Conservation (phyloP, 352 stramenopile species). For the Phytophthora quininea region DNA sequence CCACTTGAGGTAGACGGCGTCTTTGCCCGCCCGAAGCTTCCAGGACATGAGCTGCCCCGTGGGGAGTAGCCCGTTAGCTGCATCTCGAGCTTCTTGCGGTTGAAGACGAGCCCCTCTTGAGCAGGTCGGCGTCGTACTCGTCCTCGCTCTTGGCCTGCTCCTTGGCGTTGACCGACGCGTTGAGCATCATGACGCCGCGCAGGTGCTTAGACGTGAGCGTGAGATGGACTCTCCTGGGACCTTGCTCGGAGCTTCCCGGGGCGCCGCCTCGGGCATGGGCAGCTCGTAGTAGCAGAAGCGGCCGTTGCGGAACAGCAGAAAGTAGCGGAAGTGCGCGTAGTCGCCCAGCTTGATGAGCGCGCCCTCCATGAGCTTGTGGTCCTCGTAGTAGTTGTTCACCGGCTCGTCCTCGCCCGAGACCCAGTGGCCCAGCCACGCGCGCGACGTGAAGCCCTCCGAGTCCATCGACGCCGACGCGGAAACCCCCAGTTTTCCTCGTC, state of each 20-base stretch:
- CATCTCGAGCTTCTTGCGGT: conserved; percentile 84
- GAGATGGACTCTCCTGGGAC: conserved; percentile 56
- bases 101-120: conserved; percentile 79
- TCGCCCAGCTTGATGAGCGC: conserved; percentile 87
- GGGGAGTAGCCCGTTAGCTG: conserved; percentile 82
- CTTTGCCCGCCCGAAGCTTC: conserved; percentile 76
- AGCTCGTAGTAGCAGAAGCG: conserved; percentile 90
- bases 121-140: conserved; percentile 68
- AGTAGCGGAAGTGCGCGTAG: conserved; percentile 89
- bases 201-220: conserved; percentile 81
- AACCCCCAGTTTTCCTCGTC: not conserved
- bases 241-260: conserved; percentile 17
- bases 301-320: conserved; percentile 81
- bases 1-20: conserved; percentile 81
- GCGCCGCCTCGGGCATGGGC: conserved; percentile 55
- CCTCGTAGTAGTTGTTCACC: conserved; percentile 82
- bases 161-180: conserved; percentile 73
- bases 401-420: conserved; percentile 61
- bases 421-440: conserved; percentile 64
- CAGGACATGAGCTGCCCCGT: conserved; percentile 80
- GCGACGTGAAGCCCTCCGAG: conserved; percentile 45
- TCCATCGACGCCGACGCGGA: conserved; percentile 26
- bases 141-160: conserved; percentile 70
- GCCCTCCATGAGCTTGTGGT: conserved; percentile 87
- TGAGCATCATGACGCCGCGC: conserved; percentile 86